These are phyloP conservation scores for Salix udensis DNA, from an alignment of 345 rosid genomes.

Conservation along the genomic window DNA sequence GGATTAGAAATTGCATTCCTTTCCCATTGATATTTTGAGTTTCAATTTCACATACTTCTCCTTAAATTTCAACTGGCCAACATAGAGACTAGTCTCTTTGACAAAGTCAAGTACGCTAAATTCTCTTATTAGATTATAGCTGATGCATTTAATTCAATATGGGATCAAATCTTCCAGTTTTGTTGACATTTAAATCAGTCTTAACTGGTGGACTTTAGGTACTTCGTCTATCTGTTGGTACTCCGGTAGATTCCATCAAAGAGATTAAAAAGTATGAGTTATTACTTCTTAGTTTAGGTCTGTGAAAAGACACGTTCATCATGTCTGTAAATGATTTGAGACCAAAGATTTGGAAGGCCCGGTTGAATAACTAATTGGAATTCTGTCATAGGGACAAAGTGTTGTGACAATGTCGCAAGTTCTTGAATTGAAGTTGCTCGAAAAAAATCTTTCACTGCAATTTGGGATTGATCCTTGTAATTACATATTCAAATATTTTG, in stretches of 20 bases:
- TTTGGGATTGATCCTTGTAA: not conserved
- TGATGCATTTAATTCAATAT: not conserved
- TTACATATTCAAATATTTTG: not conserved
- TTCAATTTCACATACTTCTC: not conserved
- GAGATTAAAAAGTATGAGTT: not conserved
- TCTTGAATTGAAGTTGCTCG: not conserved
- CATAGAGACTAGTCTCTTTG: not conserved
- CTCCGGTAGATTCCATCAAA: not conserved
- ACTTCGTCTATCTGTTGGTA: not conserved
- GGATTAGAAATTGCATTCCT: not conserved
- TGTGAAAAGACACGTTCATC: not conserved
- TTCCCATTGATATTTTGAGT: not conserved
- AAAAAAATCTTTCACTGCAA: not conserved
- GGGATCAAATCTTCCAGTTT: not conserved
- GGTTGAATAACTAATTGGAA: not conserved
- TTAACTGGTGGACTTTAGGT: not conserved
- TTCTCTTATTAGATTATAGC: not conserved
- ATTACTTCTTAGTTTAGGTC: not conserved
- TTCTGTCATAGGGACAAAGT: not conserved
- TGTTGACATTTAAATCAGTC: not conserved
- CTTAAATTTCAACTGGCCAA: not conserved
- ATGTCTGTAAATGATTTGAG: not conserved
- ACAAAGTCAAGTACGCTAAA: not conserved
- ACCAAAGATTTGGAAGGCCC: not conserved
- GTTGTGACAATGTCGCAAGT: not conserved